Conservation (phyloP, 2,329 filamentous ascomycete species). For the Dichotomopilus funicola region DNA sequence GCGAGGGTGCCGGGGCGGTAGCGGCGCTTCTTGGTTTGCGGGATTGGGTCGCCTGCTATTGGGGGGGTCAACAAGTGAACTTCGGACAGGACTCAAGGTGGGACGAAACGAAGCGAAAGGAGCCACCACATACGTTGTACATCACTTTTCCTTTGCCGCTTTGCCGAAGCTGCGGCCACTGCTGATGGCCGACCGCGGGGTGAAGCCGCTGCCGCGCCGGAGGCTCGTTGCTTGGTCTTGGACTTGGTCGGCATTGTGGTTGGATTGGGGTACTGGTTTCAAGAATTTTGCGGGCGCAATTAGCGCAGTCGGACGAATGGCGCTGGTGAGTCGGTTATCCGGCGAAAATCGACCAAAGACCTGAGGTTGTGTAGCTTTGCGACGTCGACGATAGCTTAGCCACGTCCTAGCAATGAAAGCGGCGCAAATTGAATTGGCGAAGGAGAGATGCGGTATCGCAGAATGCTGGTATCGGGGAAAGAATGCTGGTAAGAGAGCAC, state of each 20-base stretch:
- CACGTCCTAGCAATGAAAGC: background rate
- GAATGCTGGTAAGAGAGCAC: conserved; percentile 1
- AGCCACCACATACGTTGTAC: conserved; percentile 33
- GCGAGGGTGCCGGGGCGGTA: conserved; percentile 78
- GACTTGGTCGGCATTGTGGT: conserved; percentile 19
- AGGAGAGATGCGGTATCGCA: background rate
- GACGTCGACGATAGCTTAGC: background rate
- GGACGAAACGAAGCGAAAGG: background rate
- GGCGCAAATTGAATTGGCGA: conserved; percentile 4
- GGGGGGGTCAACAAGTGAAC: background rate
- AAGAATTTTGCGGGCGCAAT: background rate
- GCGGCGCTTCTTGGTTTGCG: conserved; percentile 53
- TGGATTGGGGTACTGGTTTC: background rate
- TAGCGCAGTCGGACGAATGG: background rate
- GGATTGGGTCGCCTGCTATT: conserved; percentile 66
- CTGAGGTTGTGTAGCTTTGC: conserved; percentile 1
- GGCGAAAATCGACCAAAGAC: too few species aligned
- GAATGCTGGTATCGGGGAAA: conserved; percentile 1
- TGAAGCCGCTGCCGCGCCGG: conserved; percentile 1
- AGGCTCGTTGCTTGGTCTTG: conserved; percentile 4
- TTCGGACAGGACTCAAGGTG: background rate
- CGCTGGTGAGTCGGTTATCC: too few species aligned
- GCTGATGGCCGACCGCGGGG: conserved; percentile 6
- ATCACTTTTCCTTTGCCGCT: conserved; percentile 25
- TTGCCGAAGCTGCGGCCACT: conserved; percentile 13